These are phyloP conservation scores for Solanum hybrid DNA, from an alignment of 305 asterid species.

Conservation along the genomic window DNA sequence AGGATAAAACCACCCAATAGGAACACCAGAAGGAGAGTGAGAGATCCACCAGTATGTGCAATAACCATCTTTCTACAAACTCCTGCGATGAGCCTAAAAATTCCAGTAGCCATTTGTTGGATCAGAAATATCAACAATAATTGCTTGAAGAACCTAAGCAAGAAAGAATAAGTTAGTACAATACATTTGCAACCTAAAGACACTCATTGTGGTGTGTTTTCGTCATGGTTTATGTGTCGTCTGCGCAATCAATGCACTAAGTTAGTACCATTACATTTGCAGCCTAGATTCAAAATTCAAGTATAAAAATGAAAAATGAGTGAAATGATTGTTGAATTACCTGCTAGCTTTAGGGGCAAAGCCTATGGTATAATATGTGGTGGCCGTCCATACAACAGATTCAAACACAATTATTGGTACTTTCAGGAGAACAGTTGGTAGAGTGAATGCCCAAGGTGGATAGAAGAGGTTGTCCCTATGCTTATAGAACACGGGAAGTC, in stretches of 20 bases:
- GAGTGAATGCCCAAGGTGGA: conserved; percentile 33
- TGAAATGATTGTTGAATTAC: not conserved
- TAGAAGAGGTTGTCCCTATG: conserved; percentile 24
- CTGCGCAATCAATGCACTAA: not conserved
- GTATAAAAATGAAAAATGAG: not conserved
- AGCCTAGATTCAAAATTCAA: not conserved
- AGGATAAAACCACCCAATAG: conserved; percentile 85
- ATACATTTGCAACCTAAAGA: too few relatives aligned
- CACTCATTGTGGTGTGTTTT: not conserved
- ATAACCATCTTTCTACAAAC: conserved; percentile 79
- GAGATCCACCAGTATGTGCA: conserved; percentile 80
- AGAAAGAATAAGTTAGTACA: not conserved
- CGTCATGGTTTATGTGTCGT: not conserved
- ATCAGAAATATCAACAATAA: conserved; percentile 43
- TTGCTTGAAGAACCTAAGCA: conserved; percentile 79
- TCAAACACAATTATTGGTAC: conserved; percentile 22
- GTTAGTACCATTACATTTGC: not conserved
- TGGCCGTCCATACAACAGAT: conserved; percentile 16
- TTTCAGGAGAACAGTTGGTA: conserved; percentile 18
- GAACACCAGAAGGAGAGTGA: conserved; percentile 53
- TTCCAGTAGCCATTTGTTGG: conserved; percentile 93
- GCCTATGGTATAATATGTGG: conserved; percentile 25
- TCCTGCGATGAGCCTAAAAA: conserved; percentile 67
- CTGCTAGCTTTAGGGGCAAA: conserved; percentile 30
- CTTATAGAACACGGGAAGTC: conserved; percentile 24